These are phyloP conservation scores for Xylaria acuta DNA, from an alignment of 495 filamentous ascomycete species.

Conservation along the genomic window DNA sequence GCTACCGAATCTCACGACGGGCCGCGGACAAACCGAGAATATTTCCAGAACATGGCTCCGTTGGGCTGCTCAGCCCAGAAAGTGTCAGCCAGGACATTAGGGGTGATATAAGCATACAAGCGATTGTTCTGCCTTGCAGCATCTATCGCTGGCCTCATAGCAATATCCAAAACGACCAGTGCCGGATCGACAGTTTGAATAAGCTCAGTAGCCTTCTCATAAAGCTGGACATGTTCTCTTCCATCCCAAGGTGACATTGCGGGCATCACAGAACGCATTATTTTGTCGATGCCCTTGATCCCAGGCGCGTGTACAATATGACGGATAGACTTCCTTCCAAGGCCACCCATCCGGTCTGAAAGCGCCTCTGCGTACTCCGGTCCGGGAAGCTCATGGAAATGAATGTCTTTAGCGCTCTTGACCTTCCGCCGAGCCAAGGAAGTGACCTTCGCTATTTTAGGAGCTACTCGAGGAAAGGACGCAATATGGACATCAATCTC, in stretches of 20 bases:
- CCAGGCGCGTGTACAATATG: constrained; percentile 16
- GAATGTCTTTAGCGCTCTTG: constrained; percentile 22
- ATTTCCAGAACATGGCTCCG: constrained; percentile 39
- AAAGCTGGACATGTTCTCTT: constrained; percentile 17
- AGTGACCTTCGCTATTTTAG: constrained; percentile 28
- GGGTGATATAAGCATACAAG: constrained; percentile 43
- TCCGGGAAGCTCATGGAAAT: constrained; percentile 33
- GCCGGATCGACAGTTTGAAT: constrained; percentile 48
- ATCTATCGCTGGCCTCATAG: constrained; percentile 54
- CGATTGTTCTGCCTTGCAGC: constrained; percentile 42
- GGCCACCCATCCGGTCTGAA: background rate
- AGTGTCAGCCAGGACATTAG: constrained; percentile 48
- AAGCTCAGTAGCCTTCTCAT: constrained; percentile 17
- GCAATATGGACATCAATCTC: constrained; percentile 35
- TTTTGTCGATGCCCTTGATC: constrained; percentile 1
- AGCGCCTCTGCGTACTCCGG: constrained; percentile 15
- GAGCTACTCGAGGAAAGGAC: constrained; percentile 29
- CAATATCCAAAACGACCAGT: constrained; percentile 53
- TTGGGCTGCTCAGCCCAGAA: constrained; percentile 49
- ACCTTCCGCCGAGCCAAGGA: constrained; percentile 8
- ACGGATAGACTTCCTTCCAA: constrained; percentile 3
- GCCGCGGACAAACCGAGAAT: constrained; percentile 31
- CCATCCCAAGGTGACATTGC: constrained; percentile 26
- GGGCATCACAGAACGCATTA: constrained; percentile 6
- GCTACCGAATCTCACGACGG: background rate